Evolutionary conservation across 345 rosid genomes (phyloP).

Genomic region (Salix udensis): DNA sequence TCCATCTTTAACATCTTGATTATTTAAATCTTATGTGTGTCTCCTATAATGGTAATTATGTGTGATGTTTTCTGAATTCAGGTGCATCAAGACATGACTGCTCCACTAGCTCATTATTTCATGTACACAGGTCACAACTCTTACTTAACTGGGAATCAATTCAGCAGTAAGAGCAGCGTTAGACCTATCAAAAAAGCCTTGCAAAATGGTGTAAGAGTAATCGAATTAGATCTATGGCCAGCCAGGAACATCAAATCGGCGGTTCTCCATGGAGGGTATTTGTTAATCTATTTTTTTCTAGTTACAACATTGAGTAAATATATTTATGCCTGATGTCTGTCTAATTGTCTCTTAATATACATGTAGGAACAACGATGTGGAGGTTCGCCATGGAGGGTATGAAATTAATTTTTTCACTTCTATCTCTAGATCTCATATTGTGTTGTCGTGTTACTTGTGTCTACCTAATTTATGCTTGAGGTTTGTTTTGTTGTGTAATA

Average conservation of each 20-base stretch:
- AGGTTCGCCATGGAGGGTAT: conserved; percentile 49
- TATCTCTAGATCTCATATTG: not conserved
- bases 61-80: conserved; percentile 14
- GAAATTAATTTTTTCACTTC: not conserved
- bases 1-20: no score
- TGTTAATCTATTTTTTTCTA: no score
- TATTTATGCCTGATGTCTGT: no score
- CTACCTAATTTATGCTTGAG: not conserved
- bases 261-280: conserved; percentile 41
- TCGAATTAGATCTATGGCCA: conserved; percentile 90
- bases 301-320: no score
- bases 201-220: conserved; percentile 59
- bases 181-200: conserved; percentile 62
- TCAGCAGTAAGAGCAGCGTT: conserved; percentile 54
- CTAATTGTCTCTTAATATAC: no score
- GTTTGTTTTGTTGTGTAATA: no score
- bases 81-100: conserved; percentile 70
- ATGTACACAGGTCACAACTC: conserved; percentile 88
- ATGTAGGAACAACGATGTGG: no score
- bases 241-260: conserved; percentile 40
- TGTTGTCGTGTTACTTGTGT: not conserved
- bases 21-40: no score
- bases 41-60: no score
- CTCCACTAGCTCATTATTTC: conserved; percentile 71
- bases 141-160: conserved; percentile 77